Base-by-base conservation (phyloP, 1,284 basidiomycete genomes). In the Cryptococcus sp. region DNA sequence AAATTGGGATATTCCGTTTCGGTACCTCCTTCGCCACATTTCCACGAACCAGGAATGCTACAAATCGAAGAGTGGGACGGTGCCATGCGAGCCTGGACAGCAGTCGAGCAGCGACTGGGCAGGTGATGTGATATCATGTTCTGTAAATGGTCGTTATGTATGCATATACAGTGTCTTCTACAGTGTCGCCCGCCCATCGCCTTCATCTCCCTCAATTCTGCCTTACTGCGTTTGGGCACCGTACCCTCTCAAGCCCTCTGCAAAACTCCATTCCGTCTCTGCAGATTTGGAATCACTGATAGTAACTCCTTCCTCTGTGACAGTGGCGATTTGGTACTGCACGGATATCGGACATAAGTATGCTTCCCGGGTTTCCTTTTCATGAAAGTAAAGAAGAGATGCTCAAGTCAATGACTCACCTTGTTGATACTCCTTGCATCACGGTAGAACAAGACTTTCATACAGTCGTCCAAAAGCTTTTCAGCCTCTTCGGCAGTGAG, bases 381-480 rank as follows among this genome's bases (percentile, higher is more conserved):
- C 29, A 13, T 34, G 8, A 34, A 34, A 13, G 8, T 13, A 29
- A 4, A 34, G 8, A 34, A 34, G 29, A 7, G 29, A 34, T 17
- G 11, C 8, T 20, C 40, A 20, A 34, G 5, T 34, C 20, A 4
- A 4, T 40, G 25, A 76, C 83, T 43, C 63, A 92, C 93, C 85
- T 98, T 94, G 84, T 99, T 92, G 77, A 96, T 81, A 81, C 89
- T 93, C 70, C 96, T 85, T 2, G 95, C 95, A 73, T 99, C 96
- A 48, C 95, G 86, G 80, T 99, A 99, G 81, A 89, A 99, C 53
- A 99, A 82, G 13, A 99, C 94, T 69, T 88, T 88, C 88, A 99
- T 90, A 75, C 89, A 88, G 54, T 91, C 86, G 70, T 90, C 85
- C 49, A 99, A 74, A 62, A 97, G 88, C 67, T 83, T 81, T 53